phyloP scores from a whole-genome alignment of 768 basidiomycete species.

The Russula sp. region DNA sequence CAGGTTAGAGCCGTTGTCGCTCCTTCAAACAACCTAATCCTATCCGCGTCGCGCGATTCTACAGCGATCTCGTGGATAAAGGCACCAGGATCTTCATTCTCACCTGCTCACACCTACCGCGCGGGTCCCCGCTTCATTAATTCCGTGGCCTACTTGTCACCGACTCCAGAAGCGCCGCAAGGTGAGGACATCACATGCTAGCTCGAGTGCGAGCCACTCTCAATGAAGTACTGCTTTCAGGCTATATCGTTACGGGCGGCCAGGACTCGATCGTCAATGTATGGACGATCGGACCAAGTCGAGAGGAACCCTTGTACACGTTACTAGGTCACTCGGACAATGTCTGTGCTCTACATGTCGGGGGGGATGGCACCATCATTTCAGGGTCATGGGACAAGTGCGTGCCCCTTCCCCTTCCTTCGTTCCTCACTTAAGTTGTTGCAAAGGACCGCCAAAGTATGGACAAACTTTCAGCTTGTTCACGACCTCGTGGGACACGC shows the following conservation, averaged over 20 bases:
- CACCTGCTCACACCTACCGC: slow-evolving; percentile 46
- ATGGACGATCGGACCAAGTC: slow-evolving; percentile 55
- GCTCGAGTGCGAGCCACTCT: slow-evolving; percentile 7
- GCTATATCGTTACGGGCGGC: slow-evolving; percentile 81
- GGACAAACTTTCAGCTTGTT: slow-evolving; percentile 68
- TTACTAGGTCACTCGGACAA: slow-evolving; percentile 89
- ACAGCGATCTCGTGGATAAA: slow-evolving; percentile 85
- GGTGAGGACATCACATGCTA: slow-evolving; percentile 39
- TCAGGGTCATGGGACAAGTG: slow-evolving; percentile 98
- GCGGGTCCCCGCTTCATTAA: slow-evolving; percentile 76
- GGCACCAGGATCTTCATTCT: slow-evolving; percentile 45
- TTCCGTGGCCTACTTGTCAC: slow-evolving; percentile 67
- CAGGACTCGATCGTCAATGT: slow-evolving; percentile 87
- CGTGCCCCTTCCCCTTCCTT: slow-evolving; percentile 27
- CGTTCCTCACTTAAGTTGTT: neutral
- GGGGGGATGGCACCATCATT: slow-evolving; percentile 66
- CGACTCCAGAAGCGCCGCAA: slow-evolving; percentile 55
- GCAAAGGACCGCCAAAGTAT: slow-evolving; percentile 86
- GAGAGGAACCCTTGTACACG: slow-evolving; percentile 72
- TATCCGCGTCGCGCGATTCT: slow-evolving; percentile 89
- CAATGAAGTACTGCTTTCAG: slow-evolving; percentile 20
- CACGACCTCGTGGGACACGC: slow-evolving; percentile 80
- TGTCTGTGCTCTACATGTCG: slow-evolving; percentile 77
- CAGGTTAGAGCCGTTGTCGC: slow-evolving; percentile 81
- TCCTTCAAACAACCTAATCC: slow-evolving; percentile 67